Evolutionary conservation across 2,329 filamentous ascomycete species (phyloP), one percentile per base, ranked within the genome.

Genomic region (Pestalotiopsis sp.): DNA sequence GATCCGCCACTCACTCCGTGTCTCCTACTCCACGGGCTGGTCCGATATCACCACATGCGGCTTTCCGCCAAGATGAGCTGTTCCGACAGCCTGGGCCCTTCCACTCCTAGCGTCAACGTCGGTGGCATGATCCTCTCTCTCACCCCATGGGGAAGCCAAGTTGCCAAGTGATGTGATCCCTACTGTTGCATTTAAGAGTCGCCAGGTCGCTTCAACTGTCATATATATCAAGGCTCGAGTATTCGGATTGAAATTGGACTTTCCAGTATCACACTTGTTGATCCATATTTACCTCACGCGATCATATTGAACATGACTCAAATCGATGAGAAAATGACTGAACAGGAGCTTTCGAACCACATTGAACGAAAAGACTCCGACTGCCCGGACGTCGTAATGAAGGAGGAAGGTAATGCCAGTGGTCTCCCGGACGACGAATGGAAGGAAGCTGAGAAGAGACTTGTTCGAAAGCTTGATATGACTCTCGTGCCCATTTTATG

Each of bases 401-500:
- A 36, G 23, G 20, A 59, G 14, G 17, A 58, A 5, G 27, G 25
- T 4, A 59, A 59, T 36, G 3, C 4, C 3, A 23, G 57, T 6
- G 23, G 23, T n/a, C 23, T 36, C 1, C 12, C 57, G 2, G 20
- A 59, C 14, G 57, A 14, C 23, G 11, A 27, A 59, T 59, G 57
- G 57, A 76, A 75, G 20, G 75, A 69, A 27, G 57, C 57, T 12
- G 79, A 82, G 69, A 80, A 80, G 68, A 75, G 74, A 6, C 72
- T 82, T 11, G 79, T 81, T 36, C 76, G 72, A 36, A 81, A 80
- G 69, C 72, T 81, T 2, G 80, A 81, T 66, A 62, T 75, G 31
- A 77, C 76, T 66, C 80, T 81, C 56, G 77, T 81, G 68, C 80
- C 80, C 12, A 77, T 73, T 14, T 71, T 81, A 4, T 81, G 79